Evolutionary conservation across 805 yeast species (phyloP).

Genomic region (Saturnispora halmiae): DNA sequence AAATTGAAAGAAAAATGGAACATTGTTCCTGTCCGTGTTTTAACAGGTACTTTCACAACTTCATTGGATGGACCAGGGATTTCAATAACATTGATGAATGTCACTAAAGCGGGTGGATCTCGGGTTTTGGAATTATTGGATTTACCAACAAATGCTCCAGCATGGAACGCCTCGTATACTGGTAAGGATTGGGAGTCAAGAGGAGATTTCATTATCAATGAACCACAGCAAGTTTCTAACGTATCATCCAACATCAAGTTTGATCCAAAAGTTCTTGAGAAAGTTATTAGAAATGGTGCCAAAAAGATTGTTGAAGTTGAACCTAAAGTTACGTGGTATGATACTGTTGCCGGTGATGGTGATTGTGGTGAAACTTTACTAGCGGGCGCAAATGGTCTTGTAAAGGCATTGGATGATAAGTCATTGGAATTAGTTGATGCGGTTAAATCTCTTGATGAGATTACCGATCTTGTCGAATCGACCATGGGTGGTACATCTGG

Average conservation of each 20-base stretch:
- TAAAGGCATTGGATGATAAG: conserved; percentile 38
- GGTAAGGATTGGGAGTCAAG: conserved; percentile 17
- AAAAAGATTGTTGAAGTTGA: conserved; percentile 51
- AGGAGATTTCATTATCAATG: conserved; percentile 20
- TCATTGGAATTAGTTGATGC: conserved; percentile 38
- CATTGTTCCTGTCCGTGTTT: conserved; percentile 57
- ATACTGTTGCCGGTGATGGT: conserved; percentile 91
- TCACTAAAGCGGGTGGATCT: conserved; percentile 40
- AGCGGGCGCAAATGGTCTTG: conserved; percentile 69
- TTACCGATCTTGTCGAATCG: conserved; percentile 73
- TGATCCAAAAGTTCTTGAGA: conserved; percentile 24
- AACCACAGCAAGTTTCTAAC: conserved; percentile 18
- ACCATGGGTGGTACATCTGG: conserved; percentile 99
- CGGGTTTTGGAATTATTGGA: conserved; percentile 52
- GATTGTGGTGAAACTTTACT: conserved; percentile 92
- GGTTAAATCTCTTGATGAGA: conserved; percentile 51
- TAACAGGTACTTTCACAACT: conserved; percentile 75
- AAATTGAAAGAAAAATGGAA: conserved; percentile 43
- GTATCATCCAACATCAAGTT: conserved; percentile 22
- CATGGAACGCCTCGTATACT: conserved; percentile 53
- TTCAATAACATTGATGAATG: conserved; percentile 72
- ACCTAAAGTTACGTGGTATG: conserved; percentile 76
- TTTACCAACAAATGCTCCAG: conserved; percentile 68
- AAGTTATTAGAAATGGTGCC: conserved; percentile 41
- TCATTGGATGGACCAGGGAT: conserved; percentile 91